phyloP scores from a whole-genome alignment of 2,329 filamentous ascomycete species.

The Fusarium algeriense region DNA sequence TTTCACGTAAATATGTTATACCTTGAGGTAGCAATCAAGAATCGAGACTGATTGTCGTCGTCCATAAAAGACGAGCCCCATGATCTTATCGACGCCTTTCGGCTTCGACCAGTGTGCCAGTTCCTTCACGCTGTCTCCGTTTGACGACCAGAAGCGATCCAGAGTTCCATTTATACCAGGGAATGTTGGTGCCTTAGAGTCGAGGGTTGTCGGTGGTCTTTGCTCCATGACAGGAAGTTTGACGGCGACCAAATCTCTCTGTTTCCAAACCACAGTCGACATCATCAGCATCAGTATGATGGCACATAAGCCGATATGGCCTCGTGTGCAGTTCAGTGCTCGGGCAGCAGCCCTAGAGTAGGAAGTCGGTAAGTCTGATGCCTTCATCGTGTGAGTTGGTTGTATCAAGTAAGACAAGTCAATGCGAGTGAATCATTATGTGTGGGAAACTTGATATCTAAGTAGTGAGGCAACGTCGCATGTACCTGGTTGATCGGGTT shows the following conservation, averaged over 20 bases:
- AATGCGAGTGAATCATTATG: not conserved
- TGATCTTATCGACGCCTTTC: conserved; percentile 49
- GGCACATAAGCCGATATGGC: conserved; percentile 32
- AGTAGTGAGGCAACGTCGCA: conserved; percentile 17
- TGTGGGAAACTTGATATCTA: conserved; percentile 10
- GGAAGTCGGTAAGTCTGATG: not conserved
- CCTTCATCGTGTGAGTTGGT: conserved; percentile 23
- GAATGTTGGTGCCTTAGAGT: not conserved
- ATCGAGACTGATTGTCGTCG: conserved; percentile 59
- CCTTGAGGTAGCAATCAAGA: conserved; percentile 61
- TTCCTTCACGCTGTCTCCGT: conserved; percentile 33
- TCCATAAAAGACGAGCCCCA: conserved; percentile 62
- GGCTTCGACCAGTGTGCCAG: conserved; percentile 39
- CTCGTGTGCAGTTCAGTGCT: conserved; percentile 26
- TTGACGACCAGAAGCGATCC: conserved; percentile 43
- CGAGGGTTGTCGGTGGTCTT: not conserved
- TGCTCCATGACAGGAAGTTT: conserved; percentile 22
- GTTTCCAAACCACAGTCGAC: conserved; percentile 34
- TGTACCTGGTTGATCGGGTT: not conserved
- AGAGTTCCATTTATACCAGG: conserved; percentile 2
- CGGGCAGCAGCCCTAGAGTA: not conserved
- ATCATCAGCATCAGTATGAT: conserved; percentile 37
- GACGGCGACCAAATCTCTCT: conserved; percentile 29
- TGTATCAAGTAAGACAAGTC: not conserved
- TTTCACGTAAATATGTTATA: conserved; percentile 19